phyloP scores from a whole-genome alignment of 495 filamentous ascomycete species.

The Pseudotulostoma volvatum region DNA sequence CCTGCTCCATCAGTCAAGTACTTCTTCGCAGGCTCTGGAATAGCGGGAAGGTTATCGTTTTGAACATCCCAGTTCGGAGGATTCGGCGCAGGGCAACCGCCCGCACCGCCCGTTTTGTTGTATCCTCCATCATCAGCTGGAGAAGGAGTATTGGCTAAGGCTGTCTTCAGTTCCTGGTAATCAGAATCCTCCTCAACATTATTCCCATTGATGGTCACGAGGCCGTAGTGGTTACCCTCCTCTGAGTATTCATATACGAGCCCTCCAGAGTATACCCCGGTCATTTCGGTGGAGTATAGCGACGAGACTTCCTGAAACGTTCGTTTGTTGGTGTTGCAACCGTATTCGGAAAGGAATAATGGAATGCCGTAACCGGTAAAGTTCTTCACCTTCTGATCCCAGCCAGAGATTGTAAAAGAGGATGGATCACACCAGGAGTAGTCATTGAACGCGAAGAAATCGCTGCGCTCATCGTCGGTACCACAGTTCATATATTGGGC shows the following conservation, averaged over 20 bases:
- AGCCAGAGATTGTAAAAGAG: constrained; percentile 59
- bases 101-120: constrained; percentile 46
- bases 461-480: constrained; percentile 63
- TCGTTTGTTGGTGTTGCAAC: constrained; percentile 68
- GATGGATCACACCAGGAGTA: constrained; percentile 93
- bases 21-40: constrained; percentile 50
- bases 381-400: constrained; percentile 81
- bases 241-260: constrained; percentile 90
- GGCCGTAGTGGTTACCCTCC: constrained; percentile 60
- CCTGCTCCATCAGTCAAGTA: constrained; percentile 64
- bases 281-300: constrained; percentile 77
- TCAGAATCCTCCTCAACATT: constrained; percentile 41
- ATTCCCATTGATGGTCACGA: constrained; percentile 49
- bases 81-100: constrained; percentile 51
- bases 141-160: constrained; percentile 42
- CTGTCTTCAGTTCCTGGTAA: constrained; percentile 49
- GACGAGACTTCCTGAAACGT: constrained; percentile 65
- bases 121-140: constrained; percentile 66
- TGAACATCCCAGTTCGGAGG: constrained; percentile 56
- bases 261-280: constrained; percentile 81
- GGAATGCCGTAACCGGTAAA: constrained; percentile 84
- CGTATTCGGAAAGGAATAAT: constrained; percentile 91
- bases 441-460: constrained; percentile 97
- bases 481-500: constrained; percentile 94
- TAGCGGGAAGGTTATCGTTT: constrained; percentile 49